A percentile compares a stretch with the other conserved stretches of the same genome.
Evolutionary conservation across 2,329 filamentous ascomycete genomes (phyloP).

Genomic region (Paradendryphiella salina): DNA sequence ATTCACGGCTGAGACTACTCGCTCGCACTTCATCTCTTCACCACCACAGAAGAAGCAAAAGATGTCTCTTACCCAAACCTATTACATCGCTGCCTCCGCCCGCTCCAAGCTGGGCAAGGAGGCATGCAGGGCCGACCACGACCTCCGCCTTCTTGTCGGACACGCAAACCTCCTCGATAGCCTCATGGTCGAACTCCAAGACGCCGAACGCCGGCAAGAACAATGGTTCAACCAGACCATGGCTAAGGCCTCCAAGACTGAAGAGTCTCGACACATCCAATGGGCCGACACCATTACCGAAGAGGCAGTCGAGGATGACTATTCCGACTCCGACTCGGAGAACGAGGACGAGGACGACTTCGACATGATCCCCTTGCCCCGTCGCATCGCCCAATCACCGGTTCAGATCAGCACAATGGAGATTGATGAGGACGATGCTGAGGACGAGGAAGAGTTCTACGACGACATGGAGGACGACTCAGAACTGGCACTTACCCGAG

Average conservation of each 20-base stretch:
- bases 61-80: slow-evolving; percentile 98
- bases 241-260: slow-evolving; percentile 66
- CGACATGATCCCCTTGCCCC: slow-evolving; percentile 50
- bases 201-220: slow-evolving; percentile 94
- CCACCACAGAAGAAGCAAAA: slow-evolving; percentile 67
- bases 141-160: slow-evolving; percentile 91
- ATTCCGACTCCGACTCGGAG: slow-evolving; percentile 57
- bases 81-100: slow-evolving; percentile 96
- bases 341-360: slow-evolving; percentile 58
- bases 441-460: slow-evolving; percentile 52
- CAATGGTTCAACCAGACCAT: slow-evolving; percentile 97
- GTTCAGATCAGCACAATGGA: slow-evolving; percentile 51
- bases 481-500: slow-evolving; percentile 52
- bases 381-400: slow-evolving; percentile 48
- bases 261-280: slow-evolving; percentile 74
- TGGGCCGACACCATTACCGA: slow-evolving; percentile 82
- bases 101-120: slow-evolving; percentile 93
- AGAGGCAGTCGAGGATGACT: slow-evolving; percentile 66
- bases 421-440: slow-evolving; percentile 48
- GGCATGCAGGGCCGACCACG: slow-evolving; percentile 87
- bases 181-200: slow-evolving; percentile 87
- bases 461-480: slow-evolving; percentile 54
- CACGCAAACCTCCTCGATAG: slow-evolving; percentile 98
- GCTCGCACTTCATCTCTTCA: slow-evolving; percentile 49
- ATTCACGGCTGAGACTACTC: slow-evolving; percentile 50